Evolutionary conservation across 768 basidiomycete species (phyloP).

Genomic region (Suillus subaureus): DNA sequence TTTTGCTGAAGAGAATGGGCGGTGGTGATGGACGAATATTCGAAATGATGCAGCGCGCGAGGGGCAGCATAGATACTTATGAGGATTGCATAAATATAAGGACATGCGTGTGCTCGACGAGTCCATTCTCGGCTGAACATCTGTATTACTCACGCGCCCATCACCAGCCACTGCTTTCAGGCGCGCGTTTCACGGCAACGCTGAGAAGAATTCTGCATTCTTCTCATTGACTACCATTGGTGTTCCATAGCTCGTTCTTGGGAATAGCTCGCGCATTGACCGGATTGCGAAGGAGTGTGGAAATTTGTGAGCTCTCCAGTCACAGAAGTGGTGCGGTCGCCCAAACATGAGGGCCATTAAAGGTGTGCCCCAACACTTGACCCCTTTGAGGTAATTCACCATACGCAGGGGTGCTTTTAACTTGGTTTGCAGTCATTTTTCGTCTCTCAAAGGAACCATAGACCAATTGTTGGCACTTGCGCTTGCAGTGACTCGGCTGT

Average conservation of each 20-base stretch:
- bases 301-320: neutral
- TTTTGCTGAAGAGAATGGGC: conserved; percentile 11
- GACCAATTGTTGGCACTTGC: conserved; percentile 5
- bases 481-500: conserved; percentile 77
- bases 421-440: conserved; percentile 50
- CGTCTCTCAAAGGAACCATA: neutral
- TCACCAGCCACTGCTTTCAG: conserved; percentile 14
- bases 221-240: conserved; percentile 19
- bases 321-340: neutral
- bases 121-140: neutral
- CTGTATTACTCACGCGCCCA: conserved; percentile 9
- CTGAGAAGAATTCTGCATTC: conserved; percentile 11
- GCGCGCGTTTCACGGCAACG: conserved; percentile 9
- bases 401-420: conserved; percentile 60
- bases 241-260: neutral
- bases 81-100: conserved; percentile 4
- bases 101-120: neutral
- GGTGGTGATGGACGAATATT: conserved; percentile 5
- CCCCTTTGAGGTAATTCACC: conserved; percentile 11
- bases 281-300: neutral
- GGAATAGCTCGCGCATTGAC: conserved; percentile 2
- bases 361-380: conserved; percentile 39
- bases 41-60: conserved; percentile 10
- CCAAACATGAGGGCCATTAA: conserved; percentile 62
- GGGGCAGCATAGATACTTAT: conserved; percentile 12